These are phyloP conservation scores for Panicum hallii DNA, from an alignment of 202 grass and related monocot genomes.

Conservation along the genomic window DNA sequence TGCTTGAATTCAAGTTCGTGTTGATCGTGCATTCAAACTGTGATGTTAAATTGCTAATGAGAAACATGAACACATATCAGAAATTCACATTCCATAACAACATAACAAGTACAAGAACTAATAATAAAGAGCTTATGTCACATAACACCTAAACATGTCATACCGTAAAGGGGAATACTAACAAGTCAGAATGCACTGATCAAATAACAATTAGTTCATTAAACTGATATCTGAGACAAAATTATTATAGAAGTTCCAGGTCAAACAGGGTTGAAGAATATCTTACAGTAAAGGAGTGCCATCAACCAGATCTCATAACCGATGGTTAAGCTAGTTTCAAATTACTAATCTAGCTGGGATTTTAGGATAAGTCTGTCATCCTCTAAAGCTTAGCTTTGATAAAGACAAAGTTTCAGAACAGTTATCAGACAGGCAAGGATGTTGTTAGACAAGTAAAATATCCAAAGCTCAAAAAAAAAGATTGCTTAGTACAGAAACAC, in stretches of 20 bases:
- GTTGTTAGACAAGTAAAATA: conserved; percentile 1
- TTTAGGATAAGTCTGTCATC: neutral
- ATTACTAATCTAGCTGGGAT: neutral
- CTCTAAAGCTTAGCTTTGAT: neutral
- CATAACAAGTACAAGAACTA: neutral
- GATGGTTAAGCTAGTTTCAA: neutral
- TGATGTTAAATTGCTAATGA: neutral
- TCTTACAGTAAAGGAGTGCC: neutral
- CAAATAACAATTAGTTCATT: neutral
- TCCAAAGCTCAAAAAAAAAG: neutral
- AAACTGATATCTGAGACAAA: neutral
- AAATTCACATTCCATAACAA: neutral
- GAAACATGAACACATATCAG: neutral
- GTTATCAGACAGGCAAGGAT: neutral
- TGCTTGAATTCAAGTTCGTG: neutral
- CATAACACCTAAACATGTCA: conserved; percentile 11
- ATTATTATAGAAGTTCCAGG: neutral
- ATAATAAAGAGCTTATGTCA: neutral
- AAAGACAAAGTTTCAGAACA: neutral
- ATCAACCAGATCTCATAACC: neutral
- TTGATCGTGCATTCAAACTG: neutral
- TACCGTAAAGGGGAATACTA: neutral
- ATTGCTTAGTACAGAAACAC: neutral
- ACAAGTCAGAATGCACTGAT: neutral
- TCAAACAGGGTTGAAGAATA: conserved; percentile 4